Conservation (phyloP, 345 rosid species). For the Laguncularia racemosa region DNA sequence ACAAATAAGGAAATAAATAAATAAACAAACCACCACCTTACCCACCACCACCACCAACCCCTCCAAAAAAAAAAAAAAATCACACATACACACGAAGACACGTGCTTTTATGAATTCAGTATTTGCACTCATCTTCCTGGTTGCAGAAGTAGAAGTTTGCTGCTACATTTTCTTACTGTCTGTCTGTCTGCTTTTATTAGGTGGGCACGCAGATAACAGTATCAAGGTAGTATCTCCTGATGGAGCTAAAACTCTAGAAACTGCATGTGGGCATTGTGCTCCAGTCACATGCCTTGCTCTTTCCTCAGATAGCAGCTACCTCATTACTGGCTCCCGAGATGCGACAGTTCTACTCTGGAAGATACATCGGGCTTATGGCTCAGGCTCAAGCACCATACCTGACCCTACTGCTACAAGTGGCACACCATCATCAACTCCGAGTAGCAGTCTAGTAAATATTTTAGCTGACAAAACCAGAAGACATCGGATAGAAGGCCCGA, state of each 20-base stretch:
- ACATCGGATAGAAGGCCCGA: conserved; percentile 76
- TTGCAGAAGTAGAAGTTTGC: not conserved
- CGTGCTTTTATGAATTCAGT: not conserved
- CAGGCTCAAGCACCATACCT: conserved; percentile 40
- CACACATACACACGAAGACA: no score
- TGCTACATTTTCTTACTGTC: not conserved
- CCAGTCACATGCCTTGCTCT: conserved; percentile 97
- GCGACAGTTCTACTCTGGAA: conserved; percentile 86
- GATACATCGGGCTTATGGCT: conserved; percentile 53
- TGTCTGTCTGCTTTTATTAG: conserved; percentile 35
- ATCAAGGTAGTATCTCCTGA: conserved; percentile 80
- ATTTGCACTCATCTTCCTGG: no score
- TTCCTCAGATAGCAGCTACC: conserved; percentile 75
- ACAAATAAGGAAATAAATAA: no score
- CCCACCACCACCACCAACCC: no score
- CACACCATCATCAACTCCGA: conserved; percentile 32
- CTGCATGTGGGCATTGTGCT: conserved; percentile 86
- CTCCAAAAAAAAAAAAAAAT: no score
- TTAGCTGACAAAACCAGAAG: conserved; percentile 57
- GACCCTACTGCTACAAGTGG: conserved; percentile 45
- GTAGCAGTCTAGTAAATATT: conserved; percentile 33
- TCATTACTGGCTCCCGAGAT: conserved; percentile 88
- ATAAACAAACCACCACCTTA: no score
- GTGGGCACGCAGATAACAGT: conserved; percentile 94
- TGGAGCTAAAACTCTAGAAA: conserved; percentile 85